Conservation (phyloP, 257 asterid genomes). For the Gentiana dahurica region DNA sequence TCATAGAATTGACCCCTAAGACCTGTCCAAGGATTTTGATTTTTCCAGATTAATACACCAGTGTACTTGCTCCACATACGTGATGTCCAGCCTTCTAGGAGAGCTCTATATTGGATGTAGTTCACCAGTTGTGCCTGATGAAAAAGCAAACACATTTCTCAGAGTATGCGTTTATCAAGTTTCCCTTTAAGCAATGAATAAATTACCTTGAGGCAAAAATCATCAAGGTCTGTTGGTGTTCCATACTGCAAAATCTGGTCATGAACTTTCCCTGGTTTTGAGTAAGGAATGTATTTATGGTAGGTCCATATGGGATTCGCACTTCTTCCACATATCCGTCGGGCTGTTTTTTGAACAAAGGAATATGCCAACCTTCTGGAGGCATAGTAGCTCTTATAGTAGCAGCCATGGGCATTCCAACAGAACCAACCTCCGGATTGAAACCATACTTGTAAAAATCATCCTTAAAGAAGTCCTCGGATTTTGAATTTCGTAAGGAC, state of each 20-base stretch:
- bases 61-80: conserved; percentile 97
- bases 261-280: conserved; percentile 75
- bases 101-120: conserved; percentile 93
- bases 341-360: conserved; percentile 46
- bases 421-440: conserved; percentile 98
- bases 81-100: conserved; percentile 94
- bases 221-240: conserved; percentile 73
- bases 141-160: background rate
- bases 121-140: conserved; percentile 86
- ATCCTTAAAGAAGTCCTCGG: conserved; percentile 81
- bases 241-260: conserved; percentile 87
- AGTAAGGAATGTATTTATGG: conserved; percentile 87
- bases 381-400: conserved; percentile 94
- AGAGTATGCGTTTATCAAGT: too few species aligned
- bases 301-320: conserved; percentile 79
- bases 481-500: conserved; percentile 89
- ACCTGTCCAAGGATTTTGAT: conserved; percentile 99
- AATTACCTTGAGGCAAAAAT: conserved; percentile 86
- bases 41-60: conserved; percentile 94
- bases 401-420: conserved; percentile 97
- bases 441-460: conserved; percentile 71
- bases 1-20: conserved; percentile 94
- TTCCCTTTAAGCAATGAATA: background rate
- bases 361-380: conserved; percentile 79
- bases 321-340: conserved; percentile 72